phyloP scores from a whole-genome alignment of 78 protist genomes.

The Bigelowiella natans region DNA sequence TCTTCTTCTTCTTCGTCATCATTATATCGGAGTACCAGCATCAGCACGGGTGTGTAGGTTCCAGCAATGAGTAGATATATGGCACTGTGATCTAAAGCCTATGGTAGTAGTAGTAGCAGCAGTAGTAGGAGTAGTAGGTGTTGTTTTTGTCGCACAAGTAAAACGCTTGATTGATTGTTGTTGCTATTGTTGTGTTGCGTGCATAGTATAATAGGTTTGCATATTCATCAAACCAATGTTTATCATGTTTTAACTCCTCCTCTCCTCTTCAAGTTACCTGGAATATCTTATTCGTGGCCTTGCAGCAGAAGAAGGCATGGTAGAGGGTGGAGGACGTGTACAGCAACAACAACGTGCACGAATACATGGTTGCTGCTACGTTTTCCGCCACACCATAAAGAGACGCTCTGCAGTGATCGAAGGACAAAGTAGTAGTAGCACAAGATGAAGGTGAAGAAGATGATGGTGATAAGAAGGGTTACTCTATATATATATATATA shows the following conservation, averaged over 20 bases:
- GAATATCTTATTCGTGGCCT: background rate
- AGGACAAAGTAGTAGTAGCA: background rate
- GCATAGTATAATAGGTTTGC: no score
- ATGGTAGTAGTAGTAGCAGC: no score
- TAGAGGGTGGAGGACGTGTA: background rate
- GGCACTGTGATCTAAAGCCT: background rate
- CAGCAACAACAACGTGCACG: background rate
- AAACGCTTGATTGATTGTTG: no score
- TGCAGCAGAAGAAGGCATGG: background rate
- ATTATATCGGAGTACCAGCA: no score
- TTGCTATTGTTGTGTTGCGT: no score
- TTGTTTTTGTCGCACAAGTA: no score
- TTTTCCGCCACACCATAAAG: background rate
- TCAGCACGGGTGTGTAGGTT: background rate
- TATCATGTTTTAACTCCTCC: no score
- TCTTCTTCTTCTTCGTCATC: no score
- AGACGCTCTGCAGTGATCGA: background rate
- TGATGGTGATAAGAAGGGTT: background rate
- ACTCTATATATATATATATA: background rate
- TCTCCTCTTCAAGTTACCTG: no score
- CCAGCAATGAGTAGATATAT: background rate
- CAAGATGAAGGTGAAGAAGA: background rate
- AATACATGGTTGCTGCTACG: background rate
- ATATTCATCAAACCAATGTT: no score
- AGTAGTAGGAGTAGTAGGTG: no score